Evolutionary conservation across 2,329 filamentous ascomycete species (phyloP).

Genomic region (Mariannaea elegans): DNA sequence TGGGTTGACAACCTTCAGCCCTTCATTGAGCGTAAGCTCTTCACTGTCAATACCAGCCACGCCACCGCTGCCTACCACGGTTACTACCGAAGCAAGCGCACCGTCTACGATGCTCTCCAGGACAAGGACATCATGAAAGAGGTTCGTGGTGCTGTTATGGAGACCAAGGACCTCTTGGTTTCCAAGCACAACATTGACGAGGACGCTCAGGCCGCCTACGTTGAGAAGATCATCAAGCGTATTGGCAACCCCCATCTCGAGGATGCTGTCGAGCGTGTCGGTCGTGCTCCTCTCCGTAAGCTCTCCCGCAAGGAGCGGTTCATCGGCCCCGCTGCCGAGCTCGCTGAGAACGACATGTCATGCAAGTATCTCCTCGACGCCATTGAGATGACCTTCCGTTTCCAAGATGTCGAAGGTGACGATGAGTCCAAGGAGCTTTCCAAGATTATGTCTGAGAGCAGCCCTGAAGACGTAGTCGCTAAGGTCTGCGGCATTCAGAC

Average conservation of each 20-base stretch:
- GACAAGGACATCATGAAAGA: slow-evolving; percentile 82
- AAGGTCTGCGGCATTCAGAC: slow-evolving; percentile 84
- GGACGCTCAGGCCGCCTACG: slow-evolving; percentile 84
- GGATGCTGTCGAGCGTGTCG: slow-evolving; percentile 93
- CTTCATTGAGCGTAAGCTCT: slow-evolving; percentile 99
- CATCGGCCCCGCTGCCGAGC: slow-evolving; percentile 87
- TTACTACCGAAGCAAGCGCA: slow-evolving; percentile 84
- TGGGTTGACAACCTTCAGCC: slow-evolving; percentile 92
- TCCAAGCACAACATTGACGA: slow-evolving; percentile 83
- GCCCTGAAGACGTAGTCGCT: slow-evolving; percentile 77
- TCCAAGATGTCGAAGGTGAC: slow-evolving; percentile 93
- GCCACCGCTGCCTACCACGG: slow-evolving; percentile 97
- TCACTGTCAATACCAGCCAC: slow-evolving; percentile 98
- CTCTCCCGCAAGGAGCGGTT: slow-evolving; percentile 95
- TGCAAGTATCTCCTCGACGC: slow-evolving; percentile 80
- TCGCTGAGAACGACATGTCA: slow-evolving; percentile 81
- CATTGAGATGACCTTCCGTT: slow-evolving; percentile 91
- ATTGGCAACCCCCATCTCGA: slow-evolving; percentile 95
- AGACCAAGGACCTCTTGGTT: slow-evolving; percentile 88
- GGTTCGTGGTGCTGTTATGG: slow-evolving; percentile 80
- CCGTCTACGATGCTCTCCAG: slow-evolving; percentile 87
- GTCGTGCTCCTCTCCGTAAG: slow-evolving; percentile 93
- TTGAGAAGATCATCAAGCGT: slow-evolving; percentile 89
- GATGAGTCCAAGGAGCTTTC: slow-evolving; percentile 89
- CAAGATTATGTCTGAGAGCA: slow-evolving; percentile 80